These are phyloP conservation scores for Aspergillus intermedius DNA, from an alignment of 2,329 filamentous ascomycete species.

Conservation along the genomic window DNA sequence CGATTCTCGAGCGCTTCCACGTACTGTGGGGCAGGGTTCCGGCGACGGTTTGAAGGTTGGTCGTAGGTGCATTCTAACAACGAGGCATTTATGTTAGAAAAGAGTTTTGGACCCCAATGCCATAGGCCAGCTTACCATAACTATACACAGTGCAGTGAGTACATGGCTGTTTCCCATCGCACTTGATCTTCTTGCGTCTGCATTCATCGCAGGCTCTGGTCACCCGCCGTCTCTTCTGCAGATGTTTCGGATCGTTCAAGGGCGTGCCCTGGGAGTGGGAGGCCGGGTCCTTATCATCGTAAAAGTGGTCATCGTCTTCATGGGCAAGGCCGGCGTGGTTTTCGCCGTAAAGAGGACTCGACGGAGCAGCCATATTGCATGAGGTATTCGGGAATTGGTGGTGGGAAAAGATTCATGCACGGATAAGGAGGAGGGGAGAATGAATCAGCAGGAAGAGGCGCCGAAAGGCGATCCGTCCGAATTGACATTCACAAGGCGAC, in stretches of 20 bases:
- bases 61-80: conserved; percentile 82
- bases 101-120: neutral
- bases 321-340: neutral
- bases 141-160: conserved; percentile 98
- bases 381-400: neutral
- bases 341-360: neutral
- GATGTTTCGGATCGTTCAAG: conserved; percentile 40
- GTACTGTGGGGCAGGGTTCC: conserved; percentile 87
- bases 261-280: conserved; percentile 1
- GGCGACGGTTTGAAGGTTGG: conserved; percentile 82
- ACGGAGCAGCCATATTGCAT: neutral
- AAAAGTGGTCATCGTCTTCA: neutral
- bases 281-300: conserved; percentile 9
- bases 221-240: conserved; percentile 71
- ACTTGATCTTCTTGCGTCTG: conserved; percentile 80
- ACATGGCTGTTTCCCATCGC: conserved; percentile 78
- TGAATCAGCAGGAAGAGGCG: no score
- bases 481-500: no score
- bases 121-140: conserved; percentile 62
- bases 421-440: no score
- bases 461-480: no score
- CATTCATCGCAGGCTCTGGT: conserved; percentile 79
- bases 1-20: conserved; percentile 81
- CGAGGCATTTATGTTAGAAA: neutral
- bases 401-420: no score